Base-by-base conservation (phyloP, 2,329 filamentous ascomycete species). In the Hymenotorrendiella dingleyae region DNA sequence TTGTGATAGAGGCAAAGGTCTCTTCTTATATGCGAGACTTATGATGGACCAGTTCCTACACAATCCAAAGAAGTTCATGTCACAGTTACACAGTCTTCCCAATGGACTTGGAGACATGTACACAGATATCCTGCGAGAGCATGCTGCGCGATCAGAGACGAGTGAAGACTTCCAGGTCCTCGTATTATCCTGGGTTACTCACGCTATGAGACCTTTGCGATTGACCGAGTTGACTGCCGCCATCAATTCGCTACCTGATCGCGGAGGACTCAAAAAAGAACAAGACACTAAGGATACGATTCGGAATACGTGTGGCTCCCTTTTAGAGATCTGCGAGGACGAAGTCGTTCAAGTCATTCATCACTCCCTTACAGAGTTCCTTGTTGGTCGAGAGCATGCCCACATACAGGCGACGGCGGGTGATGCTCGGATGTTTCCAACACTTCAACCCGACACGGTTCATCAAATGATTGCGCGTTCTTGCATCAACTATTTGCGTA, bases 291-390 rank as follows among this genome's bases (percentile, higher is more conserved):
- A 71, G 43, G 39, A 54, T 1, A 48, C 67, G 4, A 57, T 68
- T 8, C 53, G 61, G 20, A 54, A 50, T 9, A 58, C 61, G 6
- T 70, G 65, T 46, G 67, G 67, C 1, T 61, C 66, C 6, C 48
- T 72, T 22, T 46, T 72, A 1, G 68, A 72, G 45, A 55, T 71
- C 16, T 54, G 67, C 2, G 64, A 68, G n/a, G 67, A 72, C 36
- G 69, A 69, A 39, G 67, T 64, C 0, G 45, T 72, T 8, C 61
- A 62, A 14, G 62, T 72, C 4, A 64, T 72, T 6, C 69, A 73
- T 46, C 69, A 72, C 39, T 72, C 68, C 1, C 65, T 73, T 29
- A 71, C 69, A 3, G 69, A 73, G 40, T 73, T 67, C 43, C 48
- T 72, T 10, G 58, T 61, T 2, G 64, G 62, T 8, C 12, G 7